Conservation (phyloP, 202 grass and related monocot genomes). For the Tripidium arundinaceum region DNA sequence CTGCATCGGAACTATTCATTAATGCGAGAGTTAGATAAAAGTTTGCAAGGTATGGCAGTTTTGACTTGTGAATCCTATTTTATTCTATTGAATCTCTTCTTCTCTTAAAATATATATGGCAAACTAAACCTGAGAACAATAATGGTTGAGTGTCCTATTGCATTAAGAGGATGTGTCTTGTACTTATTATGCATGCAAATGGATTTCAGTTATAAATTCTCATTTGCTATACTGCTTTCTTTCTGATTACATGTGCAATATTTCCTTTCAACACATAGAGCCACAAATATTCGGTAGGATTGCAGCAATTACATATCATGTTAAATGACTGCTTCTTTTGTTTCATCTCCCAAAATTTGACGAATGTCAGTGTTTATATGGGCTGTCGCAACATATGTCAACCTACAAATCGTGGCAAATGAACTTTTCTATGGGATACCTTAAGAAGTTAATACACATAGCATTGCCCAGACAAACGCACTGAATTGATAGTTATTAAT, state of each 20-base stretch:
- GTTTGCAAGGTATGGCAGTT: constrained; percentile 62
- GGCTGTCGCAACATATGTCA: background rate
- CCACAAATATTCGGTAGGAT: constrained; percentile 3
- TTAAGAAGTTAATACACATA: no score
- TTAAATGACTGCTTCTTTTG: no score
- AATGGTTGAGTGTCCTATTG: background rate
- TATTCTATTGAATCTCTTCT: background rate
- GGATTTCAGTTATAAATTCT: background rate
- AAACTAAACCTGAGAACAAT: background rate
- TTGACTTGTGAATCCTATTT: constrained; percentile 3
- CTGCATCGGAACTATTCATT: constrained; percentile 82
- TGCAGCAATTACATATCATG: background rate
- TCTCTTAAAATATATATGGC: constrained; percentile 10
- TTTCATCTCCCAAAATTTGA: background rate
- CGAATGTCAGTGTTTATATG: background rate
- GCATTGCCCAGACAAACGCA: background rate
- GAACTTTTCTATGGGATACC: background rate
- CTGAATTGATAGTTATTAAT: constrained; percentile 19
- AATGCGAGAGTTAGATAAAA: constrained; percentile 90
- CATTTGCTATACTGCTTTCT: background rate
- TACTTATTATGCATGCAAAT: constrained; percentile 12
- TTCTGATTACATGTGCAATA: constrained; percentile 1
- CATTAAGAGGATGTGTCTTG: constrained; percentile 3
- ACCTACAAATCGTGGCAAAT: background rate
- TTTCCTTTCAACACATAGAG: constrained; percentile 9